Base-by-base conservation (phyloP, 306 rosid genomes). In the Acacia crassicarpa region DNA sequence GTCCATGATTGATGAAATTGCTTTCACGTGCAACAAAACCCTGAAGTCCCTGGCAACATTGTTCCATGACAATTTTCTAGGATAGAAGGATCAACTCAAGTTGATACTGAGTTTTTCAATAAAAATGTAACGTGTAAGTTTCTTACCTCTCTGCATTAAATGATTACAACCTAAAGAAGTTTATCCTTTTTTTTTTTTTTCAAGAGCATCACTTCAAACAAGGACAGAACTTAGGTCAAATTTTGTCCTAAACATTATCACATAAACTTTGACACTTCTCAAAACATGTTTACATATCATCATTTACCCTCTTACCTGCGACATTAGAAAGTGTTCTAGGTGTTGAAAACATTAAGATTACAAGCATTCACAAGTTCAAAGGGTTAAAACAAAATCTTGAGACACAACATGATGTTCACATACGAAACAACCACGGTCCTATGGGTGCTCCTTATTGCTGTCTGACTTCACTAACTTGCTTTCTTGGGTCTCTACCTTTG, bases 401-500 rank as follows among this genome's bases (percentile, higher is more conserved):
- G 67, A 68, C 33, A 78, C 81, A 72, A n/a, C 80, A 76, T 23
- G 49, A 82, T 61, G 40, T 80, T 83, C 78, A 63, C 77, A 54
- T 86, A 65, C 87, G 85, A 67, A 80, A 74, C n/a, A 35, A 68
- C 78, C 20, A 73, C n/a, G 49, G 17, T 44, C 67, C 58, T 80
- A 84, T 38, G 95, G 91, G 62, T 79, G 79, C 30, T 90, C 91
- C 88, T 89, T 87, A 27, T 81, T 83, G 74, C 74, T 77, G 71
- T 83, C 88, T 76, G 51, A 56, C 80, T 90, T 89, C 86, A 74
- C 85, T 20, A 53, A 11, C 32, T 79, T 46, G 10, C 80, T 84
- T 77, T 84, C 93, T 80, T 84, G 76, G 83, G 89, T 82, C 58
- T 82, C 84, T 72, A 76, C 78, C 79, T 87, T 88, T 33, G 95